These are phyloP conservation scores for Hypericum perforatum DNA, from an alignment of 345 rosid genomes.

Conservation along the genomic window DNA sequence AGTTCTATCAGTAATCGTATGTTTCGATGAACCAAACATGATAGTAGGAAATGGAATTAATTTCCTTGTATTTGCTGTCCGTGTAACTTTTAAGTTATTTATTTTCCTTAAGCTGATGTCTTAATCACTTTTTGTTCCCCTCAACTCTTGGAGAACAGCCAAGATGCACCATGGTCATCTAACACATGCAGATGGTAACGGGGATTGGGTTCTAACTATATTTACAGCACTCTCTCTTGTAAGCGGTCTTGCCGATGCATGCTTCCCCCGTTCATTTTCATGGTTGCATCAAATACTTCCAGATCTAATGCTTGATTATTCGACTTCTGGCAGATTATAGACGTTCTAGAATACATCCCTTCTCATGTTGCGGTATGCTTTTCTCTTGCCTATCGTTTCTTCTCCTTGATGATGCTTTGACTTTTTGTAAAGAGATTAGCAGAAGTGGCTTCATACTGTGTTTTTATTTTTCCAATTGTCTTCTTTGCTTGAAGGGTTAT, in stretches of 20 bases:
- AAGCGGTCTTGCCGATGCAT: conserved; percentile 22
- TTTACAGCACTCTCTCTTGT: conserved; percentile 84
- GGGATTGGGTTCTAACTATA: conserved; percentile 94
- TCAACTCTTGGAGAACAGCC: conserved; percentile 37
- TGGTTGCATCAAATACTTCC: not conserved
- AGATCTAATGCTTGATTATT: conserved; percentile 16
- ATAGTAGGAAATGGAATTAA: too few relatives aligned
- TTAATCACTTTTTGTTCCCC: not conserved
- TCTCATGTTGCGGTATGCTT: conserved; percentile 78
- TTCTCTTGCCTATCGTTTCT: not conserved
- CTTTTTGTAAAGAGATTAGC: too few relatives aligned
- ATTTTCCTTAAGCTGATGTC: too few relatives aligned
- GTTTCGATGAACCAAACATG: too few relatives aligned
- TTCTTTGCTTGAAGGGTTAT: not conserved
- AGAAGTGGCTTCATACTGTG: not conserved
- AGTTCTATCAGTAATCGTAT: too few relatives aligned
- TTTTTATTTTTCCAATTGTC: not conserved
- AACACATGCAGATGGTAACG: conserved; percentile 88
- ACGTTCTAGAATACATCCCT: conserved; percentile 79
- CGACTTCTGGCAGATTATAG: conserved; percentile 55
- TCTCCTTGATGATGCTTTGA: too few relatives aligned
- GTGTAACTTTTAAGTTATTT: too few relatives aligned
- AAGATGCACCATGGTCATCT: conserved; percentile 85
- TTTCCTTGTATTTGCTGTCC: too few relatives aligned
- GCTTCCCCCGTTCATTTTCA: not conserved